Base-by-base conservation (phyloP, 2,329 filamentous ascomycete genomes). In the Talaromyces albobiverticillius region DNA sequence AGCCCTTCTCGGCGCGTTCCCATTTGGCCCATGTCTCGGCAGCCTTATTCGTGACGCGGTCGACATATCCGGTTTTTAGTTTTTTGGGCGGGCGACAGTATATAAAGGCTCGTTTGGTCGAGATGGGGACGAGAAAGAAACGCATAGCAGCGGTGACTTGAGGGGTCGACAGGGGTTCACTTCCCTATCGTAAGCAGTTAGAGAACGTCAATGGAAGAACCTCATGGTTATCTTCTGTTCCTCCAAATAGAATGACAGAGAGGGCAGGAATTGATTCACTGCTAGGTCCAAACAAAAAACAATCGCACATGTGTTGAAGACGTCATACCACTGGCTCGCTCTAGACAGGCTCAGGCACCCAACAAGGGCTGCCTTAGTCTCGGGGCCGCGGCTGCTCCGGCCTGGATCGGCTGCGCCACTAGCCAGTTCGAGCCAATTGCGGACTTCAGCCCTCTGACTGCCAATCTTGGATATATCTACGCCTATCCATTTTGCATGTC, bases 61-160 rank as follows among this genome's bases (percentile, higher is more conserved):
- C 91, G 56, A 87, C 67, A 62, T 83, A 74, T 18, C 80, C 79
- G 25, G 10, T 29, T 13, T 52, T 46, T 25, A 46, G 6, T 51
- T 81, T 75, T 36, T 79, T 75, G 8, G 80, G 71, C 34, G 80
- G 73, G 68, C 96, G 89, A 73, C 90, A 95, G 78, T 96, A 97
- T 65, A 99, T 85, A 59, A 99, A 84, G 49, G 90, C 92, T 66
- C 92, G 88, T 67, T 89, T 85, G 61, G 91, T 95, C 56, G 93
- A 95, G 64, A 99, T 87, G 59, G 94, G 94, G 54, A 99, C 83
- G 60, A 99, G 85, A 75, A 91, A 96, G 72, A 99, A 82, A 70
- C 91, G 89, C 94, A 99, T 97, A 57, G 68, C 74, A 65, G 59
- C 59, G 57, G 47, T 38, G 8, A n/a, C 22, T 26, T n/a, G 23